Evolutionary conservation across 345 rosid species (phyloP), one percentile per base, ranked within the genome.

Genomic region (Clausena lansium): DNA sequence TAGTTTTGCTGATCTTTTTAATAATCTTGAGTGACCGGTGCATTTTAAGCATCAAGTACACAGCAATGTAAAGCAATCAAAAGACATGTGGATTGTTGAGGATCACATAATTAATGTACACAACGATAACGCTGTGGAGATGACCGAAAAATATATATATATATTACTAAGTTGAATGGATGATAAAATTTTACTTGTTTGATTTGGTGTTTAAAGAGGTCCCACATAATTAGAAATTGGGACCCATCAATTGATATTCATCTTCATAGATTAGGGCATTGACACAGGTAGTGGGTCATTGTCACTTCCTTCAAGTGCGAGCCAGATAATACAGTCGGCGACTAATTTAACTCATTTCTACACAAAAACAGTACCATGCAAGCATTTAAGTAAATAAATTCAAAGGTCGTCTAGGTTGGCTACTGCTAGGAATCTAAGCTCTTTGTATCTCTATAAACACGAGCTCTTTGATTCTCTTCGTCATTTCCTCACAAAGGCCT

Each of bases 261-360:
- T 50, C 70, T 27, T 27, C 35, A 20, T 62, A 39, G 61, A 54
- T 74, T 19, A 73, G 50, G 2, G 57, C 35, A 17, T 2, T 24
- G 60, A 59, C 9, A 35, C 65, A 41, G 82, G 77, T 62, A 72
- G 81, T 72, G 58, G 76, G 82, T 67, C 84, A 25, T n/a, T 69
- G 71, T 57, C 66, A 32, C 78, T 20, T 25, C 55, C 38, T 38
- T 68, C 57, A 66, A 59, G 76, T 78, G 86, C 77, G 80, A 54
- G 73, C 78, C 86, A 81, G 80, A 67, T 78, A 69, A 81, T 80
- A 60, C 28, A 71, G 67, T 64, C 60, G 76, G 70, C 35, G n/a
- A 45, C 75, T 67, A 28, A 14, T 33, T 36, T 30, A 7, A 69
- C 22, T 64, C 6, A 52, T 41, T 71, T 70, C 64, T 27, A n/a